Evolutionary conservation across 768 basidiomycete genomes (phyloP).

Genomic region (Royoungia palumana): DNA sequence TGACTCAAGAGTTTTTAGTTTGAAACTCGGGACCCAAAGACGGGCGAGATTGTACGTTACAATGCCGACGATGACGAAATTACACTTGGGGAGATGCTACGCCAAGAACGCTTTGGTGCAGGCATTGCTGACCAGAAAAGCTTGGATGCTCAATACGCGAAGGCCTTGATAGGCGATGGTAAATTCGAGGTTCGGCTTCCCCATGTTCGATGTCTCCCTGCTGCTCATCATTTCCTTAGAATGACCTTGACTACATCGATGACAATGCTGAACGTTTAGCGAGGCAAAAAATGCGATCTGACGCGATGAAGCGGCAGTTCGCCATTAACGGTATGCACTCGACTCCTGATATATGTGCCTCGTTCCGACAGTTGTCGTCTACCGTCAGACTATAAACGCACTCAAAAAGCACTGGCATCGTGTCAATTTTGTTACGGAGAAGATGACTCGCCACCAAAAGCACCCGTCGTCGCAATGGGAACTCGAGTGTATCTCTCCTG

Average conservation of each 20-base stretch:
- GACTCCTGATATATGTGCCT: background rate
- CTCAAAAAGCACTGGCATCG: slow-evolving; percentile 82
- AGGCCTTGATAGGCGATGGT: slow-evolving; percentile 82
- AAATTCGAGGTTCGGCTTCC: slow-evolving; percentile 67
- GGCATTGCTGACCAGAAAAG: slow-evolving; percentile 91
- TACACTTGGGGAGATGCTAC: slow-evolving; percentile 86
- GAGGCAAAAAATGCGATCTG: slow-evolving; percentile 91
- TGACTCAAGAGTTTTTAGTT: slow-evolving; percentile 42
- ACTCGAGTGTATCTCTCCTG: slow-evolving; percentile 90
- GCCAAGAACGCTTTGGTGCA: slow-evolving; percentile 88
- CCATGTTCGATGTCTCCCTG: background rate
- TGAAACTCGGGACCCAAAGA: slow-evolving; percentile 86
- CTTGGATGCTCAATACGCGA: slow-evolving; percentile 85
- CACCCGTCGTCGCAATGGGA: slow-evolving; percentile 86
- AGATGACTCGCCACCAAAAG: slow-evolving; percentile 85
- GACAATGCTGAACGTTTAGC: slow-evolving; percentile 94
- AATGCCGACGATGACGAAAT: slow-evolving; percentile 88
- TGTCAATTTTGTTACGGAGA: slow-evolving; percentile 92
- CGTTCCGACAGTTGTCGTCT: background rate
- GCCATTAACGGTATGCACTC: slow-evolving; percentile 80
- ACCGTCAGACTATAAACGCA: slow-evolving; percentile 82
- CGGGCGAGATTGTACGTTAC: slow-evolving; percentile 83
- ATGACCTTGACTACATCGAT: slow-evolving; percentile 91
- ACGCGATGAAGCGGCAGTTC: slow-evolving; percentile 95
- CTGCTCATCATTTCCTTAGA: slow-evolving; percentile 38